phyloP scores from a whole-genome alignment of 768 basidiomycete species.

The Termitomyces eurrhizus region DNA sequence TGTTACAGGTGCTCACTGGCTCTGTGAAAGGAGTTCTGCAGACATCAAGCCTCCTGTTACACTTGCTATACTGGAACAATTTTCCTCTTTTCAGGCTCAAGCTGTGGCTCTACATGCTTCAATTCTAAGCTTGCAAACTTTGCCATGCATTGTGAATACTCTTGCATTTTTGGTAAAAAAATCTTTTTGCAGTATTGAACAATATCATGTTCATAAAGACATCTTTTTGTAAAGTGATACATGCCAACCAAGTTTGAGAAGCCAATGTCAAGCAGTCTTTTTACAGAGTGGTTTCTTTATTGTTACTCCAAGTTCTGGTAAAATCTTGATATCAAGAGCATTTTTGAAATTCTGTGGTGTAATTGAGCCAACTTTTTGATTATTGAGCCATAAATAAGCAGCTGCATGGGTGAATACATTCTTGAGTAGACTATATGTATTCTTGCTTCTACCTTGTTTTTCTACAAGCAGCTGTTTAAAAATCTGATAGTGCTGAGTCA shows the following conservation, averaged over 20 bases:
- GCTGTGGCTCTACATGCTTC: neutral
- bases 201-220: neutral
- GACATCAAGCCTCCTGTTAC: too few species aligned
- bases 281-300: constrained; percentile 21
- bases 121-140: neutral
- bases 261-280: constrained; percentile 34
- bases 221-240: too few species aligned
- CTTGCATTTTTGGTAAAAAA: neutral
- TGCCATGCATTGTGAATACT: neutral
- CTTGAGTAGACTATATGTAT: neutral
- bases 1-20: too few species aligned
- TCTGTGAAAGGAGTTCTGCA: too few species aligned
- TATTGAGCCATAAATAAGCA: neutral
- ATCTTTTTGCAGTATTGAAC: neutral
- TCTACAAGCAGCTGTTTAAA: neutral
- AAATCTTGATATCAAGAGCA: constrained; percentile 24
- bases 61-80: neutral
- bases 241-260: constrained; percentile 23
- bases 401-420: neutral
- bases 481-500: neutral
- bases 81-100: neutral
- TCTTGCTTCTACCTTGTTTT: neutral
- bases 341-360: constrained; percentile 22
- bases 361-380: constrained; percentile 15
- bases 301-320: constrained; percentile 27